Evolutionary conservation across 805 yeast genomes (phyloP).

Genomic region (Starmerella etchellsii): DNA sequence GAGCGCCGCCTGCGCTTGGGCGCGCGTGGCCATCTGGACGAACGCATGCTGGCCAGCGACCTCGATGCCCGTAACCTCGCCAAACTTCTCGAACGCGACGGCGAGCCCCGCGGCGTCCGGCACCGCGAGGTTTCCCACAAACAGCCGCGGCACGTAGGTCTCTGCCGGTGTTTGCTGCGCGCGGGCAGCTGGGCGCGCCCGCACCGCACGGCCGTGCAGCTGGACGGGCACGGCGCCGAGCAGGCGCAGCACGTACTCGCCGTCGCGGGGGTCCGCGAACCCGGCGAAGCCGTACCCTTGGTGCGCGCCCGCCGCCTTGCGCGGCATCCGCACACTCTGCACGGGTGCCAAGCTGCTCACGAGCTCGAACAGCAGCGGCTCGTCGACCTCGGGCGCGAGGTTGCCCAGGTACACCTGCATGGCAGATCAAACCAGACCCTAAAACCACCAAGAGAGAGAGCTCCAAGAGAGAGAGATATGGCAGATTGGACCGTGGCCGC

Average conservation of each 20-base stretch:
- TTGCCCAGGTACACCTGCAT: conserved; percentile 59
- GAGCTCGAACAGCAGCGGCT: conserved; percentile 61
- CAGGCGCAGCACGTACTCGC: conserved; percentile 52
- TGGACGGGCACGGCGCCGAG: conserved; percentile 41
- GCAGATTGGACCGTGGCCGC: too few relatives aligned
- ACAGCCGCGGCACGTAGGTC: conserved; percentile 48
- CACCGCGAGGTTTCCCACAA: conserved; percentile 48
- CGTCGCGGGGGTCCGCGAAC: conserved; percentile 45
- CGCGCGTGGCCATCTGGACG: conserved; percentile 50
- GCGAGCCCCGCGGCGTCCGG: conserved; percentile 47
- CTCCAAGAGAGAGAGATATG: too few relatives aligned
- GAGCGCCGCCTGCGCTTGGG: conserved; percentile 58
- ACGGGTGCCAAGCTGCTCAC: conserved; percentile 79
- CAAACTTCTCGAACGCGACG: conserved; percentile 57
- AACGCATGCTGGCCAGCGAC: conserved; percentile 38
- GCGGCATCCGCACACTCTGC: conserved; percentile 53
- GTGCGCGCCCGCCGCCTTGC: conserved; percentile 40
- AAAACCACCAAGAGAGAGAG: too few relatives aligned
- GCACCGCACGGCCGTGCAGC: conserved; percentile 48
- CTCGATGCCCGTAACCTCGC: conserved; percentile 27
- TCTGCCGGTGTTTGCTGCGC: conserved; percentile 20
- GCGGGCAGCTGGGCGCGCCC: conserved; percentile 40
- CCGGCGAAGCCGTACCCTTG: conserved; percentile 88
- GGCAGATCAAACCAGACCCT: not conserved
- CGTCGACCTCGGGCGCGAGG: conserved; percentile 62